A percentile compares a stretch with the other conserved stretches of the same genome.
These are phyloP conservation scores for Tuber calosporum DNA, from an alignment of 495 filamentous ascomycete genomes.

Conservation along the genomic window DNA sequence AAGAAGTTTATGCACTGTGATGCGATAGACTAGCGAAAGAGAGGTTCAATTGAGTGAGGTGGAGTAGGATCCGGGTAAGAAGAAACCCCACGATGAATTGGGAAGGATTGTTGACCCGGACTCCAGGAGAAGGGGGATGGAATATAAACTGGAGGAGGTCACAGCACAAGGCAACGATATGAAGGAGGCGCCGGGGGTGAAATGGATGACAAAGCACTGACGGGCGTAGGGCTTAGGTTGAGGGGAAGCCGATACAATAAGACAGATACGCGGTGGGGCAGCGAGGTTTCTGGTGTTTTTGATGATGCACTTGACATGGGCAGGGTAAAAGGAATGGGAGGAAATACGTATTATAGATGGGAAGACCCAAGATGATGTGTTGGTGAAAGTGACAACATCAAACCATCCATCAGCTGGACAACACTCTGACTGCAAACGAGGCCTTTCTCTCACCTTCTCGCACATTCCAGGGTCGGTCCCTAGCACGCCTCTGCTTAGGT, in stretches of 20 bases:
- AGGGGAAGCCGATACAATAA: constrained; percentile 23
- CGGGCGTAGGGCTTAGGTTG: background rate
- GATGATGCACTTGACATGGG: background rate
- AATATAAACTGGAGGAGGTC: constrained; percentile 11
- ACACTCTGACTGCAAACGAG: constrained; percentile 14
- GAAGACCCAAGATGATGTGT: background rate
- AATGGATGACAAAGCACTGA: constrained; percentile 7
- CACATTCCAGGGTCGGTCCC: background rate
- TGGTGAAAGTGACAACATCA: background rate
- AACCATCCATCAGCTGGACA: constrained; percentile 3
- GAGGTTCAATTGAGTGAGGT: background rate
- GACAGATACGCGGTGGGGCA: constrained; percentile 5
- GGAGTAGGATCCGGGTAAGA: constrained; percentile 6
- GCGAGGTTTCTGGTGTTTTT: background rate
- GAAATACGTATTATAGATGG: background rate
- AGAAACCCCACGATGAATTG: background rate
- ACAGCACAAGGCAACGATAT: background rate
- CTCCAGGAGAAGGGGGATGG: background rate
- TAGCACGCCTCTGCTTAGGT: background rate
- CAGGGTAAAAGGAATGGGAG: background rate
- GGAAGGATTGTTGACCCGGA: constrained; percentile 5
- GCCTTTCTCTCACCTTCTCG: background rate
- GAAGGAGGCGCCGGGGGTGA: constrained; percentile 4
- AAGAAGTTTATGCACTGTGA: background rate
- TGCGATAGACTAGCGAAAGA: background rate